Base-by-base conservation (phyloP, 495 filamentous ascomycete genomes). In the Annulohypoxylon stygium region DNA sequence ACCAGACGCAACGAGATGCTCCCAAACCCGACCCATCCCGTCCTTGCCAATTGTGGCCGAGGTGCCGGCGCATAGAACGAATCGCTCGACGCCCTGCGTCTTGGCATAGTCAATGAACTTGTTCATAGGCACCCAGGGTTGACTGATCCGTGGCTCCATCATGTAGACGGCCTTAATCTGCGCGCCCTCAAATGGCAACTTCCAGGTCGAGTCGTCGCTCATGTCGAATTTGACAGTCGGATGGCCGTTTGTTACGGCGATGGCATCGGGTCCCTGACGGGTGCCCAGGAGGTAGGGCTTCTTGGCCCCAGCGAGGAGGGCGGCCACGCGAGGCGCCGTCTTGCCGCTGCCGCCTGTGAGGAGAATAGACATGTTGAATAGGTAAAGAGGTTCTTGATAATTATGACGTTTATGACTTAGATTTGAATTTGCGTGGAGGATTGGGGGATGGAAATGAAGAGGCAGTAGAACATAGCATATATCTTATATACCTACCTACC, bases 281-380 rank as follows among this genome's bases (percentile, higher is more conserved):
- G 84, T 86, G 23, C 79, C 85, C 10, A 82, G 45, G 41, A 86
- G 71, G 60, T 78, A 74, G 20, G 78, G 78, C 37, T 76, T 70
- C 39, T 63, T 59, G 20, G 55, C 47, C 4, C 73, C 64, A 0
- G 77, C 50, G 39, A 86, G 78, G 12, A 83, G 79, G 10, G 36
- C 61, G 7, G 79, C 83, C 30, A 87, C 75, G 45, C 83, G 81
- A 30, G 75, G 73, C 51, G 84, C 80, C 12, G 85, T 78, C 47
- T 85, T 86, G 67, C 86, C 85, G 8, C 78, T 83, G 55, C 84
- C 86, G 48, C 85, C 86, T 1, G 81, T 77, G 30, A 88, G 72
- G 37, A 88, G 80, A 69, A 87, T 63, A 0, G 69, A 37, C 69
- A 67, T 72, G 4, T 72, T 67, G 3, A 30, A 30, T 4, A 57